Evolutionary conservation across 2,329 filamentous ascomycete species (phyloP), one percentile per base, ranked within the genome.

Genomic region (Ceratocystis destructans): DNA sequence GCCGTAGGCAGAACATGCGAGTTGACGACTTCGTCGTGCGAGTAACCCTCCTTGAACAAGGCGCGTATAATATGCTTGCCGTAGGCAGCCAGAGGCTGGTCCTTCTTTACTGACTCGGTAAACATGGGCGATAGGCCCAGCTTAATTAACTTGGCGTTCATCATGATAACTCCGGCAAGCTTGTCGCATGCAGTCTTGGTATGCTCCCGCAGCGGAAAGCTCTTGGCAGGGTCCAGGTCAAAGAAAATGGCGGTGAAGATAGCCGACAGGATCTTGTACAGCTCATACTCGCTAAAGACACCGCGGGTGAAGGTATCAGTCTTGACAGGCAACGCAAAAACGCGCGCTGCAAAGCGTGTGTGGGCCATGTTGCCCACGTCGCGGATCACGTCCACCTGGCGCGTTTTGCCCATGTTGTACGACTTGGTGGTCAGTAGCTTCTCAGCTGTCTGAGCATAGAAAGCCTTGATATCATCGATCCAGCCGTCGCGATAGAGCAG

Each of bases 371-470:
- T 90, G 31, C 83, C 86, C 0, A 90, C 81, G 66, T 89, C 85
- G 28, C 85, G 82, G 8, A 89, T 77, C 3, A 92, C 79, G 70
- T 94, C 89, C 50, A 90, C 81, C 72, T 89, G 86, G 3, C 78
- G 81, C 65, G 70, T 72, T 0, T 73, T 76, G 33, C 71, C 75
- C 1, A 92, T 79, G 66, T 79, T 81, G 59, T 62, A 88, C 55
- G 82, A 83, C 73, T 89, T 88, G 33, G 84, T 79, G 0, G 76
- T 73, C 22, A 95, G 78, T 2, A 94, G 78, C 33, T 80, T 76
- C 63, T 83, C 76, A 0, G 83, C 85, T 15, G 82, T 85, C 41
- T 82, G 77, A 10, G 84, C 78, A 72, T 88, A 91, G 71, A 90
- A 91, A 0, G 76, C 74, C 76, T 85, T 86, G 70, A 90, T 79